A percentile compares a stretch with the other conserved stretches of the same genome.
These are phyloP conservation scores for Nicotiana undulata DNA, from an alignment of 257 asterid genomes.

Conservation along the genomic window DNA sequence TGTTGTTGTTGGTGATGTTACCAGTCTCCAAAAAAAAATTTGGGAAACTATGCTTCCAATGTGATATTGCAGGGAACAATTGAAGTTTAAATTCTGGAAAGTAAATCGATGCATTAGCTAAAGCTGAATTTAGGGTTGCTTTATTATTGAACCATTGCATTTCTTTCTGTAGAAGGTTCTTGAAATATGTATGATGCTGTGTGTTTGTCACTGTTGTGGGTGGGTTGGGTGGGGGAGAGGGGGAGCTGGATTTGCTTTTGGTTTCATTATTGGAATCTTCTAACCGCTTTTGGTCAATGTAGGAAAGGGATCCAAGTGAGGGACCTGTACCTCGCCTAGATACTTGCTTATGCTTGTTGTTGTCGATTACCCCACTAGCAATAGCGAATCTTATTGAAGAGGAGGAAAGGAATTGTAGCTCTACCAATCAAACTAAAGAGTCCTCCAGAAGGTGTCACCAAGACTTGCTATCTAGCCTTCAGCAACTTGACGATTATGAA, in stretches of 20 bases:
- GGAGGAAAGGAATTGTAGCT: conserved; percentile 47
- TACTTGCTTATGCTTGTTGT: conserved; percentile 82
- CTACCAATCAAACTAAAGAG: conserved; percentile 35
- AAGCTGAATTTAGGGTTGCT: background rate
- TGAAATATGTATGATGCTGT: background rate
- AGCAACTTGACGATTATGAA: conserved; percentile 78
- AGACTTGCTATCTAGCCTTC: conserved; percentile 74
- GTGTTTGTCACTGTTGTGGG: background rate
- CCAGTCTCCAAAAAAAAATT: no score
- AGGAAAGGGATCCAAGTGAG: conserved; percentile 93
- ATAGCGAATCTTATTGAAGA: conserved; percentile 78
- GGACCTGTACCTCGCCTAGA: conserved; percentile 93
- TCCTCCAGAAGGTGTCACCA: conserved; percentile 52
- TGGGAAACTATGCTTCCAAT: background rate
- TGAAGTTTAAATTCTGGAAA: background rate
- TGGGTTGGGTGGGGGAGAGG: background rate
- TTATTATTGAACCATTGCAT: background rate
- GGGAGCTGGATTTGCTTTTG: conserved; percentile 3
- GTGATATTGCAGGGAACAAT: background rate
- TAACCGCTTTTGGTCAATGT: conserved; percentile 14
- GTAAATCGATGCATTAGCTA: background rate
- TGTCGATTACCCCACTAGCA: conserved; percentile 73
- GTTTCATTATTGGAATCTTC: conserved; percentile 8
- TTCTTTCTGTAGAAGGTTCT: background rate
- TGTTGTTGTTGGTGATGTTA: no score